Base-by-base conservation (phyloP, 306 rosid genomes). In the Vigna mungo region DNA sequence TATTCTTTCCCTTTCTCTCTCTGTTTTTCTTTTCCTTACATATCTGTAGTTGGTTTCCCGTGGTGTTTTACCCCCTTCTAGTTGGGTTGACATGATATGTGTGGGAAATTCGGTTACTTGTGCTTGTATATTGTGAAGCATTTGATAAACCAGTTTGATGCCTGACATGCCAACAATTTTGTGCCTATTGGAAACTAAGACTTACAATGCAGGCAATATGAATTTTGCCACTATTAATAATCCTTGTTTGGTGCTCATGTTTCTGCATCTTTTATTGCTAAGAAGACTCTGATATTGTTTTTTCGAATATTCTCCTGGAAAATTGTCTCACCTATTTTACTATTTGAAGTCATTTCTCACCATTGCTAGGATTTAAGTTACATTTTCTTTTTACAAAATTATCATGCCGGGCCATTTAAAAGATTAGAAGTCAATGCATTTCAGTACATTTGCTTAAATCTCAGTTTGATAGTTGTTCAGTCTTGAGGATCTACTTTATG, bases 401-500 rank as follows among this genome's bases (percentile, higher is more conserved):
- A 53, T 65, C 43, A 7, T 80, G 25, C 1, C 15, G 10, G 6
- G 58, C 27, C 44, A 59, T 59, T 14, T 9, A 16, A 59, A 67
- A 20, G 21, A 32, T 43, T 21, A 4, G 64, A 66, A 43, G 30
- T 80, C 39, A 64, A 18, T 13, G 12, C 25, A 34, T 54, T 64
- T 64, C 10, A 10, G 41, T 61, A 18, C 73, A 69, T 17, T 75
- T 14, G 9, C 39, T 43, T 54, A n/a, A 43, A 58, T 72, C 48
- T 71, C 41, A 75, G 14, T 67, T 47, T 11, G 39, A 15, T 54
- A 55, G 44, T 27, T 51, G 70, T 44, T 71, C n/a, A 41, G 11
- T 54, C 23, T 77, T 41, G 18, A 4, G 17, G 18, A 39, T 43
- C 37, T 56, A 39, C 68, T 65, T 37, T 53, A 53, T 53, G 1